Base-by-base conservation (phyloP, 2,329 filamentous ascomycete genomes). In the Lachnellula occidentalis region DNA sequence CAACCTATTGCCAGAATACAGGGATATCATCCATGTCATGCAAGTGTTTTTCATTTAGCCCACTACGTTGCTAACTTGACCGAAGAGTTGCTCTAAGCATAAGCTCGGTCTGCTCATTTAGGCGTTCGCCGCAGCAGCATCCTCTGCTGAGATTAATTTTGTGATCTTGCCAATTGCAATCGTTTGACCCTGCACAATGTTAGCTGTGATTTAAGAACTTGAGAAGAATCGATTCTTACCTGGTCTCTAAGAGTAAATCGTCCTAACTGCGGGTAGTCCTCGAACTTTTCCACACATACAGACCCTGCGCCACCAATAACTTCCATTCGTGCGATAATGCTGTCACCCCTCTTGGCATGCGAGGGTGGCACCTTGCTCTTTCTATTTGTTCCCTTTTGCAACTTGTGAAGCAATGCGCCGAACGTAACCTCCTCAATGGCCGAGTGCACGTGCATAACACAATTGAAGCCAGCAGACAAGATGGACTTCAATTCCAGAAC, bases 161-260 rank as follows among this genome's bases (percentile, higher is more conserved):
- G 90, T 96, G 72, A 99, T 95, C 82, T 99, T 99, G 69, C 94
- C 94, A 76, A 99, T 99, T 54, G 94, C 94, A 76, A 99, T 96
- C 0, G 94, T 99, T 88, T 97, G 92, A 66, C 94, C 94, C 86
- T 97, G 69, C 52, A 69, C 50, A 60, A 43, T 37, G 50, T 67
- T 58, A 67, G 56, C 48, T 55, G 21, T 12, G 42, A 21, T 24
- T 4, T 41, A 41, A 17, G 31, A 4, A 41, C 17, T 51, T 24
- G 68, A 60, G 31, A 67, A 67, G 51, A 64, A 69, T 22, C 57
- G 56, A 48, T 19, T 36, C 62, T 51, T 79, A 90, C 88, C 80
- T 92, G 88, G 69, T 94, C 91, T 80, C 91, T 80, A 51, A 95
- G 79, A 17, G 91, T 95, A 73, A 95, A 95, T 43, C 91, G 85